Percentiles rank a stretch among this genome's conserved stretches.
phyloP scores from a whole-genome alignment of 495 filamentous ascomycete genomes.

The Symbiotaphrina buchneri region DNA sequence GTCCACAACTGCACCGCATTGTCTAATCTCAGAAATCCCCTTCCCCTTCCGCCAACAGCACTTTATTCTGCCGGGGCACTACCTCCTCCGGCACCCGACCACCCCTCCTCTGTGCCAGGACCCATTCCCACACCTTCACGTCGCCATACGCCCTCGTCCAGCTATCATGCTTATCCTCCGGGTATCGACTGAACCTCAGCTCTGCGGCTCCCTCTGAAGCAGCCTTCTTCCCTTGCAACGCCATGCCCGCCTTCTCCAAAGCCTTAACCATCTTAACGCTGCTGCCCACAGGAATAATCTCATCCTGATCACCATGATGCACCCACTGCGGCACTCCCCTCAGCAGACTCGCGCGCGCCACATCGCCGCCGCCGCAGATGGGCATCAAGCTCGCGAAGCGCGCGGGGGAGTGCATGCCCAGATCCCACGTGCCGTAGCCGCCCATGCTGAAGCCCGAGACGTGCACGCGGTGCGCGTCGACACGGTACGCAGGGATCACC shows the following conservation, averaged over 20 bases:
- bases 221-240: too few relatives aligned
- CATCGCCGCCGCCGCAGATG: slow-evolving; percentile 2
- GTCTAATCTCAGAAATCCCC: not conserved
- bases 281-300: slow-evolving; percentile 1
- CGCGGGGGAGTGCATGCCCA: slow-evolving; percentile 1
- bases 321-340: slow-evolving; percentile 3
- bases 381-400: slow-evolving; percentile 2
- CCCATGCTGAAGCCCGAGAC: slow-evolving; percentile 3
- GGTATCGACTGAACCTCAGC: not conserved
- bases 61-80: not conserved
- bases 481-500: not conserved
- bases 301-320: slow-evolving; percentile 3
- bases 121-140: slow-evolving; percentile 2
- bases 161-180: slow-evolving; percentile 1
- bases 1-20: not conserved
- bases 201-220: not conserved
- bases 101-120: not conserved
- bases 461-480: slow-evolving; percentile 1
- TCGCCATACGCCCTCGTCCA: slow-evolving; percentile 3
- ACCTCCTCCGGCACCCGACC: not conserved
- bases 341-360: not conserved
- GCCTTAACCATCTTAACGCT: slow-evolving; percentile 1
- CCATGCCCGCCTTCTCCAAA: slow-evolving; percentile 3
- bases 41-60: not conserved
- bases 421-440: slow-evolving; percentile 2